Evolutionary conservation across 306 rosid genomes (phyloP).

Genomic region (Myrica gale): DNA sequence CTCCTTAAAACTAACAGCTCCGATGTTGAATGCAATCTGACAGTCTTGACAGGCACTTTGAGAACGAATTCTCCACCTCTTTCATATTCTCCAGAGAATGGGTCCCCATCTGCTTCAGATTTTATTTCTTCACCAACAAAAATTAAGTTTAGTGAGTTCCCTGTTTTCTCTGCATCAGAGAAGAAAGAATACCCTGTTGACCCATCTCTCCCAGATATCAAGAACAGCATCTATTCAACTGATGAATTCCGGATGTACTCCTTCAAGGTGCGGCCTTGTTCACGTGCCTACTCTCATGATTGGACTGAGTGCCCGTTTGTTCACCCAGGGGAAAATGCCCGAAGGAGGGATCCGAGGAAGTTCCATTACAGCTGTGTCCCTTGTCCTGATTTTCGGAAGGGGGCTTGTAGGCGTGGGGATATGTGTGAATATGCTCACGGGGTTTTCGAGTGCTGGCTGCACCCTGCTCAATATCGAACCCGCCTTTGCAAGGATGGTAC

Average conservation of each 20-base stretch:
- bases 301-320: conserved; percentile 99
- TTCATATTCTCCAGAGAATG: conserved; percentile 61
- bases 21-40: conserved; percentile 44
- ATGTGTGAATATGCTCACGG: conserved; percentile 98
- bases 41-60: conserved; percentile 41
- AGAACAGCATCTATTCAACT: conserved; percentile 89
- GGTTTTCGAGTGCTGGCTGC: conserved; percentile 95
- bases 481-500: conserved; percentile 90
- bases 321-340: conserved; percentile 96
- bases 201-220: conserved; percentile 91
- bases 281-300: conserved; percentile 92
- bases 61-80: conserved; percentile 60
- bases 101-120: conserved; percentile 57
- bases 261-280: conserved; percentile 94
- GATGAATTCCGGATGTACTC: conserved; percentile 94
- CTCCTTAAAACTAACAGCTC: conserved; percentile 59
- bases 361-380: conserved; percentile 94
- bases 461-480: conserved; percentile 92
- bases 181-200: conserved; percentile 90
- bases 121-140: conserved; percentile 45
- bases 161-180: conserved; percentile 56
- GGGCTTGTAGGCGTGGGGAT: conserved; percentile 92
- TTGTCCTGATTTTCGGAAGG: conserved; percentile 91
- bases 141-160: conserved; percentile 49
- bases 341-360: conserved; percentile 96